Base-by-base conservation (phyloP, 2,329 filamentous ascomycete genomes). In the Xylariaceae sp. region DNA sequence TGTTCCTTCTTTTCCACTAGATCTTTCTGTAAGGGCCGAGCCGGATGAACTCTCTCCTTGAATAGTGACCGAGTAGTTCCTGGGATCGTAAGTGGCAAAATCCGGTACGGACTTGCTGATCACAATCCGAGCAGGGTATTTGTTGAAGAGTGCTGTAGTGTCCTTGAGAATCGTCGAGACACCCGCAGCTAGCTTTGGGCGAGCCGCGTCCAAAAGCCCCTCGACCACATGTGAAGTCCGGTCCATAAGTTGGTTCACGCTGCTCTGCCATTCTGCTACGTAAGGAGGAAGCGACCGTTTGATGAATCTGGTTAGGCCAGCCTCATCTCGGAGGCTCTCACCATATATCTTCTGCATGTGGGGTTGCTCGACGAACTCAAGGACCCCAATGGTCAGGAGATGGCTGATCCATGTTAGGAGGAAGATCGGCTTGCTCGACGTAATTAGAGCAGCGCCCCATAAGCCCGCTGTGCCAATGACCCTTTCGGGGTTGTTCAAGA, bases 271-370 rank as follows among this genome's bases (percentile, higher is more conserved):
- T 61, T 87, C 86, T 65, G 88, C 85, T 39, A 99, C 81, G 2
- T 90, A 88, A 2, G 86, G 83, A 2, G 94, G 94, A 21, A 99
- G 76, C 10, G 91, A 90, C 59, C 88, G 85, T 70, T 90, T 89
- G 68, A 99, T 81, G 65, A 89, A 96, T 73, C 92, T 95, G 55
- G 92, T 92, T 37, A 99, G 79, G 47, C 94, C 94, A 10, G 94
- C 94, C 69, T 96, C 90, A 60, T 87, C 78, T 55, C 94, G 86
- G 43, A 99, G 76, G 63, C 85, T 86, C 63, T 85, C 80, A 40
- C 94, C 92, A 66, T 99, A 99, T 16, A 97, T 81, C 77, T 96
- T 97, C 70, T 96, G 89, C 92, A 99, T 97, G 70, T 99, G 94
- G 13, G 92, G 94, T 56, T 92, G 86, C 72, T 99, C 94, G 9